Evolutionary conservation across 306 rosid genomes (phyloP), one percentile per base, ranked within the genome.

Genomic region (Astragalus glycyphyllos): DNA sequence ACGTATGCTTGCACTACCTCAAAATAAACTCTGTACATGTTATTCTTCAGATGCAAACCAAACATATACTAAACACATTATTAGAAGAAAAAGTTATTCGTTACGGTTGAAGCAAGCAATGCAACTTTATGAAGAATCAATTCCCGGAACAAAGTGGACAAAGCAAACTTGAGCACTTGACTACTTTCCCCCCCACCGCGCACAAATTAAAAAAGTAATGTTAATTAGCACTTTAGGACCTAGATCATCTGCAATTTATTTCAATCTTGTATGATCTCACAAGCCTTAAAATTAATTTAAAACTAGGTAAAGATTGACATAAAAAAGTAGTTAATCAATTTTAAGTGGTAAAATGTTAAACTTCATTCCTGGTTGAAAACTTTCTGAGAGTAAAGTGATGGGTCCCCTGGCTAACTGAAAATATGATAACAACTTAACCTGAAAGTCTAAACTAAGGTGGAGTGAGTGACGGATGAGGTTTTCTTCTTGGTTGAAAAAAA

Each of bases 121-220:
- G 66, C 57, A 34, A 55, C 45, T 56, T 38, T 31, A 70, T 50
- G 3, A 60, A 56, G 70, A 69, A 73, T 74, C 82, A 51, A 57
- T 71, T 60, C 67, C 67, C 74, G 65, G 60, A 40, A 63, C 49
- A 61, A 44, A 60, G 71, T 15, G 82, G 74, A 50, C 59, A 54
- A 11, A 13, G 23, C 61, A 65, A 32, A 34, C 60, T 58, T 9
- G 31, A 26, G 44, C 48, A 61, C 31, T 16, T 68, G 26, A 59
- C 4, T 42, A 26, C 75, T 31, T 58, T 58, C 11, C 2, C 0
- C 38, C 15, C 54, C 17, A 70, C 51, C 11, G 5, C 10, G 0
- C 6, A 59, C 17, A 5, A 0, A 34, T 38, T 11, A 1, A 62
- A 14, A 53, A 26, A 6, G 32, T 6, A 35, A 17, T 11, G 41